Conservation (phyloP, 1,284 basidiomycete species). For the Stygiomarasmius scandens region DNA sequence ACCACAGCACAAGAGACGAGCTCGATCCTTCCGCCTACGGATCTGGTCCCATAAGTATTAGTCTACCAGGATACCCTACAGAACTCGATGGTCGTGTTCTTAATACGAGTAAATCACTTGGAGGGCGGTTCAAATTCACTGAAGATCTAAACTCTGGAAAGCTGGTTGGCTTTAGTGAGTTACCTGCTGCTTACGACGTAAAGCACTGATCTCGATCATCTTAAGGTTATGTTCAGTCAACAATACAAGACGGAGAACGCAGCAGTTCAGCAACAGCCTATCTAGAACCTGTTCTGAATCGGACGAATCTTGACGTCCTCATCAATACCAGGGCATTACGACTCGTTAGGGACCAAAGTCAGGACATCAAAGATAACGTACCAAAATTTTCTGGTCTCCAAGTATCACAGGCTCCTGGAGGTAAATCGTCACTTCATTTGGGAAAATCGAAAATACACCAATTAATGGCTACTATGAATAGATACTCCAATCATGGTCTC, state of each 20-base stretch:
- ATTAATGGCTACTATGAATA: neutral
- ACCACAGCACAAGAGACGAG: slow-evolving; percentile 20
- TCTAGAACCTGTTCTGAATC: slow-evolving; percentile 18
- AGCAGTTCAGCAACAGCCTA: slow-evolving; percentile 26
- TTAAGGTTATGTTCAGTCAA: slow-evolving; percentile 24
- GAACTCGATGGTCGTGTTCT: slow-evolving; percentile 22
- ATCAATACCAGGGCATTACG: slow-evolving; percentile 20
- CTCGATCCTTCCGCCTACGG: slow-evolving; percentile 20
- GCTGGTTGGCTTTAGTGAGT: slow-evolving; percentile 1
- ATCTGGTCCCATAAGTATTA: slow-evolving; percentile 20
- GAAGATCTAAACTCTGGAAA: slow-evolving; percentile 23
- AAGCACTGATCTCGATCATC: neutral
- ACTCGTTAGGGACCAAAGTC: neutral
- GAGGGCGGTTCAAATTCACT: slow-evolving; percentile 23
- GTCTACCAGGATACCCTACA: slow-evolving; percentile 19
- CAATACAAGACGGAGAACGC: slow-evolving; percentile 18
- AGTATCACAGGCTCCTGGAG: neutral
- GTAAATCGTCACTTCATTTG: neutral
- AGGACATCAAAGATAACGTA: neutral
- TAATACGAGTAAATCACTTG: slow-evolving; percentile 18
- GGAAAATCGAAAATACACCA: too few species aligned
- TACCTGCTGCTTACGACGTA: neutral
- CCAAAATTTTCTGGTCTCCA: slow-evolving; percentile 2
- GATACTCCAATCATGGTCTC: slow-evolving; percentile 17
- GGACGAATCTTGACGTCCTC: slow-evolving; percentile 26